Evolutionary conservation across 257 asterid species (phyloP).

Genomic region (Forsythia viridissima): DNA sequence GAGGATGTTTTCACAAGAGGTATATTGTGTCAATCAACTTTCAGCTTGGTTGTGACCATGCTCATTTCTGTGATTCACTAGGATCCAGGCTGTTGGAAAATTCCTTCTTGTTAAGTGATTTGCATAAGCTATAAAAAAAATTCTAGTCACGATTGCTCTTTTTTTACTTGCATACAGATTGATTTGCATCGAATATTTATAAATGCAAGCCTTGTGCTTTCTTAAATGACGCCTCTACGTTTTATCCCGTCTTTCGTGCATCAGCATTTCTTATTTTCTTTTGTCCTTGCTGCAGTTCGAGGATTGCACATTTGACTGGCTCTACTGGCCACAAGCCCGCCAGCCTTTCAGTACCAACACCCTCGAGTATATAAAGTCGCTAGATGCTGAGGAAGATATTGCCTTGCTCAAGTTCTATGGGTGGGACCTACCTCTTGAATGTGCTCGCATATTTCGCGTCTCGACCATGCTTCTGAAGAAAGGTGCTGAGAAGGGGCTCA

Average conservation of each 20-base stretch:
- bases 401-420: constrained; percentile 30
- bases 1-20: neutral
- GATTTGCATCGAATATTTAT: neutral
- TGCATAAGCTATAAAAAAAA: neutral
- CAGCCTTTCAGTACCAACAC: constrained; percentile 25
- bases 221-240: neutral
- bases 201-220: neutral
- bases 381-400: constrained; percentile 31
- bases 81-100: neutral
- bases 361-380: constrained; percentile 25
- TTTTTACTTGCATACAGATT: no score
- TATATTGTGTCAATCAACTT: no score
- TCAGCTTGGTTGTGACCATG: neutral
- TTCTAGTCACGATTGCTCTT: no score
- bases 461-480: constrained; percentile 37
- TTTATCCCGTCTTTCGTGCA: neutral
- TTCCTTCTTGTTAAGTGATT: neutral
- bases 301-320: constrained; percentile 35
- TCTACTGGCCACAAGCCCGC: constrained; percentile 33
- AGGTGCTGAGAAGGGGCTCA: constrained; percentile 26
- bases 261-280: neutral
- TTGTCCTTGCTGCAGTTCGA: constrained; percentile 24
- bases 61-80: neutral
- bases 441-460: constrained; percentile 24
- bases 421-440: constrained; percentile 26